phyloP scores from a whole-genome alignment of 192 early-diverging fungal species.

The Cladochytrium replicatum region DNA sequence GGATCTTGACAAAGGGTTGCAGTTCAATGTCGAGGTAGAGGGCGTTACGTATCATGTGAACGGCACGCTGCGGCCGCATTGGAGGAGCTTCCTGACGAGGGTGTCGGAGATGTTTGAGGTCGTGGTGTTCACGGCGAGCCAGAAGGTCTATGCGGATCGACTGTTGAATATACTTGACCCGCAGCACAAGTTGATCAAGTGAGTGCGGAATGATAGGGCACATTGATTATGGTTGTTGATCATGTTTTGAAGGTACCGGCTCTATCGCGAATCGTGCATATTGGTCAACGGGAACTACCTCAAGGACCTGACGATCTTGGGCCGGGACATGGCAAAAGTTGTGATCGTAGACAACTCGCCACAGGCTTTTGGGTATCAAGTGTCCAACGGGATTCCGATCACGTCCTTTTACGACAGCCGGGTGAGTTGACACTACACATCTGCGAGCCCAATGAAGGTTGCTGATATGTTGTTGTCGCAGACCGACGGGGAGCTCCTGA shows the following conservation, averaged over 20 bases:
- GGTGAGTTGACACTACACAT: too few relatives aligned
- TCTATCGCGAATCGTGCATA: conserved; percentile 61
- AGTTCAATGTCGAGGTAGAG: too few relatives aligned
- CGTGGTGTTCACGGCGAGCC: conserved; percentile 65
- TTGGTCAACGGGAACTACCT: conserved; percentile 56
- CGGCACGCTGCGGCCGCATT: conserved; percentile 60
- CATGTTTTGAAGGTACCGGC: too few relatives aligned
- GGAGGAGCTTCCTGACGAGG: conserved; percentile 47
- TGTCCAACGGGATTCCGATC: conserved; percentile 59
- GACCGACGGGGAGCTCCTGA: conserved; percentile 50
- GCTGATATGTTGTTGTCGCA: too few relatives aligned
- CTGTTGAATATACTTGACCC: conserved; percentile 56
- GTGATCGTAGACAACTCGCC: conserved; percentile 64
- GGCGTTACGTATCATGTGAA: too few relatives aligned
- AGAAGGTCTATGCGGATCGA: conserved; percentile 60
- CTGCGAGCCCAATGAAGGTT: too few relatives aligned
- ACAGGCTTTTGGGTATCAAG: conserved; percentile 66
- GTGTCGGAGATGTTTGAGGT: conserved; percentile 55
- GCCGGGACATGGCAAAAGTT: conserved; percentile 51
- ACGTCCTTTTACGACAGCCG: conserved; percentile 67
- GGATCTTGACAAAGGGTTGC: too few relatives aligned
- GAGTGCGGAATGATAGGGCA: neutral
- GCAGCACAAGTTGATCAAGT: conserved; percentile 41
- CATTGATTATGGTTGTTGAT: neutral
- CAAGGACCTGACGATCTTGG: conserved; percentile 62